Percentiles rank a stretch among this genome's conserved stretches.
These are phyloP conservation scores for Penicillium steckii DNA, from an alignment of 495 filamentous ascomycete genomes.

Conservation along the genomic window DNA sequence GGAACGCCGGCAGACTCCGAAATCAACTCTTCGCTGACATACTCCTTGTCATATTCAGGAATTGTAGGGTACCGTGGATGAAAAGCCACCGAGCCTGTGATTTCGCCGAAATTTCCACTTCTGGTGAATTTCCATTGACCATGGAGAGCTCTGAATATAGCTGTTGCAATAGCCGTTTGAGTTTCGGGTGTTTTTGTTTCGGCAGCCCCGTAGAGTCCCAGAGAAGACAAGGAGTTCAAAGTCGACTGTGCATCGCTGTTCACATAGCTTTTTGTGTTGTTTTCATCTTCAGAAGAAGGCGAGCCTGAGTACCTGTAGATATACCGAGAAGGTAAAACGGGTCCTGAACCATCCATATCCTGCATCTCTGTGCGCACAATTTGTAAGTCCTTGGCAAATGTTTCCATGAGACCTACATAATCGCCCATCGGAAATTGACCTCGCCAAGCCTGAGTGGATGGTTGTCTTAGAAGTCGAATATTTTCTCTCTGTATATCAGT, in stretches of 20 bases:
- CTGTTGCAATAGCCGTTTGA: conserved; percentile 27
- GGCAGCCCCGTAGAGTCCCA: not conserved
- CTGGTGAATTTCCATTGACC: conserved; percentile 66
- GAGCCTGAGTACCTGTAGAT: not conserved
- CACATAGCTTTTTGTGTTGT: not conserved
- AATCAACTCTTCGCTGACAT: conserved; percentile 26
- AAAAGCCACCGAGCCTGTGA: conserved; percentile 58
- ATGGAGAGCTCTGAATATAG: conserved; percentile 71
- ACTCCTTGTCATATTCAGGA: conserved; percentile 27
- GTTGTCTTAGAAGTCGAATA: conserved; percentile 25
- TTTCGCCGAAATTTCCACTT: conserved; percentile 26
- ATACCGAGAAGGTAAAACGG: conserved; percentile 40
- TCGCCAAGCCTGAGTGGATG: conserved; percentile 36
- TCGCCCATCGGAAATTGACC: conserved; percentile 80
- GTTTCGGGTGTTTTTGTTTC: not conserved
- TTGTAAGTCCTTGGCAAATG: conserved; percentile 55
- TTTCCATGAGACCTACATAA: conserved; percentile 76
- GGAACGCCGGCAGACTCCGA: not conserved
- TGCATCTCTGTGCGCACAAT: conserved; percentile 20
- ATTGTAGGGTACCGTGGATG: conserved; percentile 47
- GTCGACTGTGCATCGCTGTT: conserved; percentile 16
- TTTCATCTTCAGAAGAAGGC: not conserved
- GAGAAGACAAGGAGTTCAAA: conserved; percentile 13
- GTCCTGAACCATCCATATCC: conserved; percentile 17
- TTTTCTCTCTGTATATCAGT: conserved; percentile 21